These are phyloP conservation scores for Kurtzmaniella quercitrusa DNA, from an alignment of 1,139 yeast species.

Conservation along the genomic window DNA sequence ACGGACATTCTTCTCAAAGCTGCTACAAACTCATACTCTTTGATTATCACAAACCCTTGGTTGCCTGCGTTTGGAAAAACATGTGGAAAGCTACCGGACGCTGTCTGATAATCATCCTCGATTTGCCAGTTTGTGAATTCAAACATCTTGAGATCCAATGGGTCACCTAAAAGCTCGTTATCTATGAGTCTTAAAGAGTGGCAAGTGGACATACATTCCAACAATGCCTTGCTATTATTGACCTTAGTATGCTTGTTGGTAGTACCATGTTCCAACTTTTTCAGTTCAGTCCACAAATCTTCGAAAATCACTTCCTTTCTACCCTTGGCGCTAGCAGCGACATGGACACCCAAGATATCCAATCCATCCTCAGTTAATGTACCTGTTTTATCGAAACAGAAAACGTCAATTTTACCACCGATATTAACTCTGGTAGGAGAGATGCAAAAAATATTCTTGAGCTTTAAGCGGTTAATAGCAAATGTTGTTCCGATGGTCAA, in stretches of 20 bases:
- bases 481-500: constrained; percentile 94
- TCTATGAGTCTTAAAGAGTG: constrained; percentile 83
- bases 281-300: constrained; percentile 27
- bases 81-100: constrained; percentile 12
- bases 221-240: constrained; percentile 31
- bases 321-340: constrained; percentile 49
- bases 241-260: constrained; percentile 17
- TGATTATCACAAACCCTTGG: constrained; percentile 50
- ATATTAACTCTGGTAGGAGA: constrained; percentile 92
- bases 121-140: constrained; percentile 77
- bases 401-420: constrained; percentile 86
- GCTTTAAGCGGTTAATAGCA: constrained; percentile 68
- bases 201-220: constrained; percentile 71
- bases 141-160: constrained; percentile 90
- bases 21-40: constrained; percentile 82
- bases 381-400: constrained; percentile 96
- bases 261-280: constrained; percentile 21
- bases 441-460: constrained; percentile 72
- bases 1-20: constrained; percentile 90
- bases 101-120: constrained; percentile 54
- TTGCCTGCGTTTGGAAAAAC: constrained; percentile 23
- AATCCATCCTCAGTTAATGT: constrained; percentile 95
- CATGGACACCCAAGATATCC: constrained; percentile 85
- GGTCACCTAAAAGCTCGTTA: constrained; percentile 83
- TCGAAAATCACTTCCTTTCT: constrained; percentile 52